Conservation (phyloP, 2,329 filamentous ascomycete genomes). For the Venturia pyrina region DNA sequence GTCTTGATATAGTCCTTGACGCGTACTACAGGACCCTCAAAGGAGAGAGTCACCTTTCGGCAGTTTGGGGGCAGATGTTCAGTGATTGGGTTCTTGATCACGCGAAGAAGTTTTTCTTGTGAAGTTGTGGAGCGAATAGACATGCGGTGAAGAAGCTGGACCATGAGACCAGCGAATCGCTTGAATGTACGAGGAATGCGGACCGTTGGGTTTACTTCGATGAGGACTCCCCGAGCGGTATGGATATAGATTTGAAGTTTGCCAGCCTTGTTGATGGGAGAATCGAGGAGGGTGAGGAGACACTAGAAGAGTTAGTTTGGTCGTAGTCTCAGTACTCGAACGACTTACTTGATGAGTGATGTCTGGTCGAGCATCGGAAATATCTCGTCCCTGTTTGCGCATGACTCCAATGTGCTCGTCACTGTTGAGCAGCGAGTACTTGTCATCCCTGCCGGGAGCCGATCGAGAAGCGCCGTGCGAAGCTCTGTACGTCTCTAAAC, state of each 20-base stretch:
- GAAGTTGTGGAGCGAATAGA: slow-evolving; percentile 95
- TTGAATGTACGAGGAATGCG: slow-evolving; percentile 98
- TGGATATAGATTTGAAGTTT: slow-evolving; percentile 98
- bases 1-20: slow-evolving; percentile 81
- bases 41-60: slow-evolving; percentile 93
- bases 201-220: slow-evolving; percentile 96
- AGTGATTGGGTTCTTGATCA: slow-evolving; percentile 96
- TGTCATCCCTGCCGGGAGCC: slow-evolving; percentile 64
- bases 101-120: slow-evolving; percentile 92
- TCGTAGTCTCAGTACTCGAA: background rate
- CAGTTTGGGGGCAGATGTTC: slow-evolving; percentile 95
- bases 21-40: slow-evolving; percentile 78
- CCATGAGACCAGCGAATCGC: slow-evolving; percentile 97
- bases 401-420: slow-evolving; percentile 98
- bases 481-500: slow-evolving; percentile 93
- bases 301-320: slow-evolving; percentile 51
- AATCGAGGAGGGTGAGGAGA: slow-evolving; percentile 91
- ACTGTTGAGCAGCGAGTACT: slow-evolving; percentile 95
- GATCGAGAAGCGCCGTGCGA: slow-evolving; percentile 53
- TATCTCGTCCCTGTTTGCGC: slow-evolving; percentile 98
- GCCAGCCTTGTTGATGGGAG: slow-evolving; percentile 96
- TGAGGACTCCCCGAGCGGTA: slow-evolving; percentile 92
- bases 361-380: slow-evolving; percentile 93
- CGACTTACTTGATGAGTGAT: slow-evolving; percentile 89
- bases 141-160: slow-evolving; percentile 88